These are phyloP conservation scores for Macrolepiota dolichaula DNA, from an alignment of 768 basidiomycete genomes.

Conservation along the genomic window DNA sequence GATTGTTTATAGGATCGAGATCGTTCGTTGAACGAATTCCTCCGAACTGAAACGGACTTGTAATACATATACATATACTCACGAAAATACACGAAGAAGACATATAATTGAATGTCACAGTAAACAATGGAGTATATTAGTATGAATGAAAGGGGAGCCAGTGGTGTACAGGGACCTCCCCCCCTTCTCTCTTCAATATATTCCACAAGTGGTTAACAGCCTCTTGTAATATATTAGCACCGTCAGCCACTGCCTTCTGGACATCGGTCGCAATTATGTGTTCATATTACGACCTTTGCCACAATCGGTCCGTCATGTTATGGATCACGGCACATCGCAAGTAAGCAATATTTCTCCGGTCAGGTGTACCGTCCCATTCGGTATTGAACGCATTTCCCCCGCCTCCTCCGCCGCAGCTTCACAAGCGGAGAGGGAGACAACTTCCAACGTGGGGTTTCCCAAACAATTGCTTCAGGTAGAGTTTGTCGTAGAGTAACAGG, in stretches of 20 bases:
- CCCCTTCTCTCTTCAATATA: too few relatives aligned
- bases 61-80: neutral
- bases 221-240: slow-evolving; percentile 16
- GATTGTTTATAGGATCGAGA: neutral
- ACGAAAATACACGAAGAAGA: neutral
- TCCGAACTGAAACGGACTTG: neutral
- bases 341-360: slow-evolving; percentile 37
- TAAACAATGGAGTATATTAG: slow-evolving; percentile 19
- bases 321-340: slow-evolving; percentile 42
- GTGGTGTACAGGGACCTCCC: slow-evolving; percentile 14
- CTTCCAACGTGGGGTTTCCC: slow-evolving; percentile 20
- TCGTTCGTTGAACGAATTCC: neutral
- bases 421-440: slow-evolving; percentile 47
- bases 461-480: slow-evolving; percentile 21
- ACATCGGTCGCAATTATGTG: slow-evolving; percentile 11
- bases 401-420: slow-evolving; percentile 35
- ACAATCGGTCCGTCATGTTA: slow-evolving; percentile 30
- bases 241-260: slow-evolving; percentile 9
- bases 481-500: slow-evolving; percentile 16
- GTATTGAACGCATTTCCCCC: too few relatives aligned
- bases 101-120: neutral
- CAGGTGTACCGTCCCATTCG: slow-evolving; percentile 32
- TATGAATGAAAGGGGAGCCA: slow-evolving; percentile 23
- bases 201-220: slow-evolving; percentile 15
- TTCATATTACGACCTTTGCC: slow-evolving; percentile 20